phyloP scores from a whole-genome alignment of 2,329 filamentous ascomycete species.

The Triangularia setosa region DNA sequence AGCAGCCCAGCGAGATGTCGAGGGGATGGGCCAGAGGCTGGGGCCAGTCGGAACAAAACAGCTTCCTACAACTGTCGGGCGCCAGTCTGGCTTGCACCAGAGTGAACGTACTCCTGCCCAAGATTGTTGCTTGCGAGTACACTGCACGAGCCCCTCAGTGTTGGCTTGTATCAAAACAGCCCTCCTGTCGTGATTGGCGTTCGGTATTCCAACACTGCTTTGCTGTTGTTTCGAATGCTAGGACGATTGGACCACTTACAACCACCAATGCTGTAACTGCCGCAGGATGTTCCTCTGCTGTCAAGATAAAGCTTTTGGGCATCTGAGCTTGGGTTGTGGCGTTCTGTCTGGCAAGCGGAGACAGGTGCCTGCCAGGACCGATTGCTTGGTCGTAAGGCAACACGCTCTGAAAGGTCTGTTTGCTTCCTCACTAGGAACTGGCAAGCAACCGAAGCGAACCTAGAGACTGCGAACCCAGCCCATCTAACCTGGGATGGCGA shows the following conservation, averaged over 20 bases:
- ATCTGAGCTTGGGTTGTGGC: background rate
- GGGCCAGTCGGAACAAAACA: background rate
- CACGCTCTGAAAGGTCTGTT: background rate
- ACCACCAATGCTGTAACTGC: background rate
- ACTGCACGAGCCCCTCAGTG: background rate
- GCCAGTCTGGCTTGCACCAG: slow-evolving; percentile 17
- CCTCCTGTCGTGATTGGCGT: slow-evolving; percentile 1
- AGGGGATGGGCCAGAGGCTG: background rate
- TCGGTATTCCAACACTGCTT: background rate
- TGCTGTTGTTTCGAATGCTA: slow-evolving; percentile 6
- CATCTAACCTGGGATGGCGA: background rate
- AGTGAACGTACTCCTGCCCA: slow-evolving; percentile 23
- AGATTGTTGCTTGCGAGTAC: slow-evolving; percentile 16
- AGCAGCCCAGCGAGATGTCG: background rate
- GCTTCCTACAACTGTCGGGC: slow-evolving; percentile 16
- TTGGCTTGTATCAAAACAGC: background rate
- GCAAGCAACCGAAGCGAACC: background rate
- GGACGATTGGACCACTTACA: background rate
- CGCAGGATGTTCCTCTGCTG: background rate
- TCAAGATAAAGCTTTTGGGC: background rate
- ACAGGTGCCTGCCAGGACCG: background rate
- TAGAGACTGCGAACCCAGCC: too few relatives aligned
- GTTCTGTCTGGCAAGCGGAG: background rate
- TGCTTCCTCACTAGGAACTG: background rate
- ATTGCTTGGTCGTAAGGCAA: background rate